Evolutionary conservation across 306 rosid species (phyloP).

Genomic region (Rosa multiflora): DNA sequence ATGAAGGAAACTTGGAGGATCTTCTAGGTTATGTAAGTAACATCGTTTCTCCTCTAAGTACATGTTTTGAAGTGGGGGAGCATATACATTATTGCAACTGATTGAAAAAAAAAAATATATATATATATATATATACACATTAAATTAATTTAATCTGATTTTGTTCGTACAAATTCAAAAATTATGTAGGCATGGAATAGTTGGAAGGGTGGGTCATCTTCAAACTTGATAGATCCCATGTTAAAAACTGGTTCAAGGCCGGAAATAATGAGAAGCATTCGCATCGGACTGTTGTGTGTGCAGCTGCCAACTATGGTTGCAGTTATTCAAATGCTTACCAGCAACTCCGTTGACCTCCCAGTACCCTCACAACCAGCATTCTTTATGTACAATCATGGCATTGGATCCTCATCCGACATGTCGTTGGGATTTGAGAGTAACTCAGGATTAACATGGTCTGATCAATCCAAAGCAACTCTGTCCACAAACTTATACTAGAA

Average conservation of each 20-base stretch:
- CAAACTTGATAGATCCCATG: background rate
- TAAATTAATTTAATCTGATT: background rate
- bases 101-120: background rate
- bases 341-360: background rate
- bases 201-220: background rate
- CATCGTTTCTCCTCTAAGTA: no score
- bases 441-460: background rate
- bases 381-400: background rate
- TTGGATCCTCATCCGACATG: background rate
- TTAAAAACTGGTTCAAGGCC: background rate
- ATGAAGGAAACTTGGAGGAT: no score
- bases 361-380: constrained; percentile 15
- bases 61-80: no score
- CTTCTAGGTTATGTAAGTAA: no score
- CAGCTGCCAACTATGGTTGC: constrained; percentile 1
- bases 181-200: background rate
- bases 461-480: background rate
- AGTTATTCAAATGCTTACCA: constrained; percentile 7
- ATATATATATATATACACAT: no score
- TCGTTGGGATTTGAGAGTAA: background rate
- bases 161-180: background rate
- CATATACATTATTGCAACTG: background rate
- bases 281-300: constrained; percentile 1
- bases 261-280: constrained; percentile 3
- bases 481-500: no score